A percentile compares a stretch with the other conserved stretches of the same genome.
Conservation (phyloP, 2,329 filamentous ascomycete species). For the Paramyrothecium roridum region DNA sequence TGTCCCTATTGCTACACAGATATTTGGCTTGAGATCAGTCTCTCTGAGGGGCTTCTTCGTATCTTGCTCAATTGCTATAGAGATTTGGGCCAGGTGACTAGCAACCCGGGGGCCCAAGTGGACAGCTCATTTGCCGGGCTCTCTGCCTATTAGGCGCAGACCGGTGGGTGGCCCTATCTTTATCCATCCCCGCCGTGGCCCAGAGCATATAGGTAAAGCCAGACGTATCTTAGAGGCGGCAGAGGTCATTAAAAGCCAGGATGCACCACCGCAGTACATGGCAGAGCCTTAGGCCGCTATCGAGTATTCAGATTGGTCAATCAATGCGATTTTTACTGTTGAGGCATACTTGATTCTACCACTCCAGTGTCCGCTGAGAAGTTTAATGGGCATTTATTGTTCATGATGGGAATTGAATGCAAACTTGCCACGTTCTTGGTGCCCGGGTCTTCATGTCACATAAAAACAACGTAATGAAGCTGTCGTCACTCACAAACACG, state of each 20-base stretch:
- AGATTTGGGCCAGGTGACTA: neutral
- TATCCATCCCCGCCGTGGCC: neutral
- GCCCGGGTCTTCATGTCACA: no score
- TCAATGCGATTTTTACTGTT: no score
- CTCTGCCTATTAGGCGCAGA: neutral
- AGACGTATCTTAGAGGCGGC: neutral
- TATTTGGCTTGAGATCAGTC: neutral
- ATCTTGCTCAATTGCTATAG: neutral
- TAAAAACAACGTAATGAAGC: no score
- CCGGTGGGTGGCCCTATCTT: neutral
- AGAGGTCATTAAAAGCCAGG: neutral
- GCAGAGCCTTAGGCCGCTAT: neutral
- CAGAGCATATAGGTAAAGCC: neutral
- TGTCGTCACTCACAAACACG: no score
- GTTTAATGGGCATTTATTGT: no score
- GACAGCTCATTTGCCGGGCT: neutral
- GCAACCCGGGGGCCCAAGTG: neutral
- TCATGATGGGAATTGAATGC: no score
- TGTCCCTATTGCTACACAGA: neutral
- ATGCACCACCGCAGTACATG: neutral
- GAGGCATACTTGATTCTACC: no score
- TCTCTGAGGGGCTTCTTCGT: neutral
- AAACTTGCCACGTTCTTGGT: no score
- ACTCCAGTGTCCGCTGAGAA: no score
- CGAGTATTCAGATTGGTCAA: no score